Conservation (phyloP, 106 monocot species). For the Dendrobium chrysotoxum region DNA sequence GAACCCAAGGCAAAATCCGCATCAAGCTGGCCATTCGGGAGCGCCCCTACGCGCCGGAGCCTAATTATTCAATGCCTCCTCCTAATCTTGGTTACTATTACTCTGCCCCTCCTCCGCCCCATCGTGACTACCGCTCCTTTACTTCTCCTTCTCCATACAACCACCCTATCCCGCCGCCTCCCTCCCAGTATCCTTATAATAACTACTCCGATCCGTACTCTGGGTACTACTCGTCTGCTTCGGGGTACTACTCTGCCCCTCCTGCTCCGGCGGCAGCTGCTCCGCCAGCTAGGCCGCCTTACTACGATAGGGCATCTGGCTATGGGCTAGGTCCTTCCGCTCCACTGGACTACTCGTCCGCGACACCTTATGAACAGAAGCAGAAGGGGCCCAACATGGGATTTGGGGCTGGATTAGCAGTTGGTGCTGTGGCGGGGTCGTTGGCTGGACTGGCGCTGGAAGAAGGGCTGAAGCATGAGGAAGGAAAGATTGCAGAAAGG, state of each 20-base stretch:
- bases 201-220: constrained; percentile 41
- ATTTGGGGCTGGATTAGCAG: constrained; percentile 50
- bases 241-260: constrained; percentile 38
- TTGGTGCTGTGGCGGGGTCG: constrained; percentile 68
- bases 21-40: constrained; percentile 63
- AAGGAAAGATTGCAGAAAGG: constrained; percentile 57
- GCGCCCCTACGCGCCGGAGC: constrained; percentile 27
- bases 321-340: constrained; percentile 56
- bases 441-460: constrained; percentile 64
- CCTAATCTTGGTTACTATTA: constrained; percentile 31
- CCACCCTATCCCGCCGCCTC: constrained; percentile 8
- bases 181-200: constrained; percentile 21
- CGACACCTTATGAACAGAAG: constrained; percentile 31
- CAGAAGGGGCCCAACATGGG: constrained; percentile 34
- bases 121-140: constrained; percentile 33
- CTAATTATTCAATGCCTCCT: constrained; percentile 20
- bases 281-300: constrained; percentile 16
- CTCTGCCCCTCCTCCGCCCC: constrained; percentile 23
- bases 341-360: constrained; percentile 43
- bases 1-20: constrained; percentile 81
- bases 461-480: constrained; percentile 67
- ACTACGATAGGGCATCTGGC: constrained; percentile 28
- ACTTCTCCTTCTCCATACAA: constrained; percentile 28
- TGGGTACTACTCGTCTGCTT: constrained; percentile 30
- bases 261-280: constrained; percentile 28